Evolutionary conservation across 345 rosid genomes (phyloP).

Genomic region (Diplotaxis tenuifolia): DNA sequence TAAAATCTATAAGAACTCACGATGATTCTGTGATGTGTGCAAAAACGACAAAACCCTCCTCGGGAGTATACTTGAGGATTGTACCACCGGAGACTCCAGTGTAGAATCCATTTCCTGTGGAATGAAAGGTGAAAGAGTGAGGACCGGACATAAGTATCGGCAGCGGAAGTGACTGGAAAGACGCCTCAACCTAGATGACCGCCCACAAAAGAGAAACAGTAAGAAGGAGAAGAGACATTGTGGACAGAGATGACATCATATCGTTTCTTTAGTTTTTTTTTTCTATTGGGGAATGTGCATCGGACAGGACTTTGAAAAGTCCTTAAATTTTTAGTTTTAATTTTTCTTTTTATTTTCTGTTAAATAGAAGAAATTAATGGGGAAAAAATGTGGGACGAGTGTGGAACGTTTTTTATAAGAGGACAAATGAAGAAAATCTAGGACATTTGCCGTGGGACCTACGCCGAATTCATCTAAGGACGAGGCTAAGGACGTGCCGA

Average conservation of each 20-base stretch:
- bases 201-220: conserved; percentile 16
- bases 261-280: neutral
- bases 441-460: no score
- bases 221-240: conserved; percentile 2
- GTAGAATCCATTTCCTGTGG: conserved; percentile 37
- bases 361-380: no score
- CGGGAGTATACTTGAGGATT: conserved; percentile 34
- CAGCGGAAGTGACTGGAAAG: conserved; percentile 26
- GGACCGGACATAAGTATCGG: conserved; percentile 29
- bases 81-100: conserved; percentile 28
- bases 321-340: no score
- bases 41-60: conserved; percentile 26
- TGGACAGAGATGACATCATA: conserved; percentile 11
- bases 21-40: conserved; percentile 24
- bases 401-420: no score
- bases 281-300: no score
- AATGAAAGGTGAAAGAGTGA: conserved; percentile 33
- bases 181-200: conserved; percentile 17
- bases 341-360: no score
- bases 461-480: no score
- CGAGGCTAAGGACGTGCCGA: no score
- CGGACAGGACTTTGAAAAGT: no score
- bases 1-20: conserved; percentile 9
- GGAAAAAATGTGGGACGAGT: no score
- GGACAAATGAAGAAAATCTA: no score